Evolutionary conservation across 1,139 yeast species (phyloP), one percentile per base, ranked within the genome.

Genomic region (Saccharomyces uvarum): DNA sequence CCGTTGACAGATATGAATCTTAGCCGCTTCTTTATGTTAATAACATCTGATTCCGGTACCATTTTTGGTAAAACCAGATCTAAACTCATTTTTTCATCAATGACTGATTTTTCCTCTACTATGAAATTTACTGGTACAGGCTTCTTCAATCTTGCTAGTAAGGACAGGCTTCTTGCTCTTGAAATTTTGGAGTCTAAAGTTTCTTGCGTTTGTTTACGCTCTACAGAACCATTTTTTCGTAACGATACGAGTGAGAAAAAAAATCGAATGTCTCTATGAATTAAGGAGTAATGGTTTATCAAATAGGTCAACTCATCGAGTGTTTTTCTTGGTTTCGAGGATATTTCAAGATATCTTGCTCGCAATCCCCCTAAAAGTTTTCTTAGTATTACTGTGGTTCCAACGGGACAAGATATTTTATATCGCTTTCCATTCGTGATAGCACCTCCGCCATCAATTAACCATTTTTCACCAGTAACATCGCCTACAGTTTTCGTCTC

Each of bases 381-480:
- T 38, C 56, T 59, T 2, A 76, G 59, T 1, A 58, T 62, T 0
- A 77, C 61, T 0, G 70, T 59, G 0, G 81, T 77, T 0, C 81
- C 81, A 1, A 49, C 48, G 3, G 58, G 57, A 1, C 66, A 54
- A 0, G 78, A 63, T 1, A 63, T 61, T 16, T 60, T 62, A 33
- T 53, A 57, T 3, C 57, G 14, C 8, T 66, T 53, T 2, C 50
- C 50, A 4, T 59, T 53, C 2, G 57, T 56, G 0, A 72, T 61
- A 2, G 59, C 8, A 0, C 80, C 79, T 4, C 61, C 51, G 1
- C 50, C 52, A 49, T 62, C 61, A 2, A 75, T 73, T 2, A 51
- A 54, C 80, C 80, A 77, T 13, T 58, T 56, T 47, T 70, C 70
- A 0, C 73, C 79, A 24, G 68, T 56, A 1, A 47, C 47, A 27